Conservation (phyloP, 2,329 filamentous ascomycete genomes). For the Colletotrichum sp. region DNA sequence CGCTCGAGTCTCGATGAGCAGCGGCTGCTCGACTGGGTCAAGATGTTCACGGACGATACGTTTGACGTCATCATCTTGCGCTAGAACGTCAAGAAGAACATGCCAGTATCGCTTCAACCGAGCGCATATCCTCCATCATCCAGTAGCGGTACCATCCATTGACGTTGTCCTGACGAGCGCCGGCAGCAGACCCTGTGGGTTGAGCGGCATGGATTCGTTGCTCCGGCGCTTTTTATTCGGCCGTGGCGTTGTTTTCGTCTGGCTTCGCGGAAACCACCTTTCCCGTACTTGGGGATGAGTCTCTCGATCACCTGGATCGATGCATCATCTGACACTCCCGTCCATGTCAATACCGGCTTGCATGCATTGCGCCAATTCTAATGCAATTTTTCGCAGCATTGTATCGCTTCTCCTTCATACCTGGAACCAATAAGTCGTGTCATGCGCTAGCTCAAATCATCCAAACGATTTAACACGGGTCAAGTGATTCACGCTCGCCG, state of each 20-base stretch:
- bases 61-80: neutral
- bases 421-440: neutral
- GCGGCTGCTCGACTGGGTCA: neutral
- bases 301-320: neutral
- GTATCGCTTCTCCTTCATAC: neutral
- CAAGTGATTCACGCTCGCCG: neutral
- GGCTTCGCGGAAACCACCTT: too few relatives aligned
- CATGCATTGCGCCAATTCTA: neutral
- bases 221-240: too few relatives aligned
- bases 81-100: too few relatives aligned
- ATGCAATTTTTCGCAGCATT: neutral
- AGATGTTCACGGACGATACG: neutral
- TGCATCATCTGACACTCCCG: neutral
- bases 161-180: too few relatives aligned
- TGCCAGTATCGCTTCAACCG: too few relatives aligned
- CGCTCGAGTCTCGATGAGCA: neutral
- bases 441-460: neutral
- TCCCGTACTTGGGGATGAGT: neutral
- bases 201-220: too few relatives aligned
- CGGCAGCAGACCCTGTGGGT: too few relatives aligned
- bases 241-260: too few relatives aligned
- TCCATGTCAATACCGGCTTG: neutral
- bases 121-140: too few relatives aligned
- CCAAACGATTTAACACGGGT: neutral
- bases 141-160: too few relatives aligned